phyloP scores from a whole-genome alignment of 805 yeast genomes.

The Kregervanrija pseudodelftensis region DNA sequence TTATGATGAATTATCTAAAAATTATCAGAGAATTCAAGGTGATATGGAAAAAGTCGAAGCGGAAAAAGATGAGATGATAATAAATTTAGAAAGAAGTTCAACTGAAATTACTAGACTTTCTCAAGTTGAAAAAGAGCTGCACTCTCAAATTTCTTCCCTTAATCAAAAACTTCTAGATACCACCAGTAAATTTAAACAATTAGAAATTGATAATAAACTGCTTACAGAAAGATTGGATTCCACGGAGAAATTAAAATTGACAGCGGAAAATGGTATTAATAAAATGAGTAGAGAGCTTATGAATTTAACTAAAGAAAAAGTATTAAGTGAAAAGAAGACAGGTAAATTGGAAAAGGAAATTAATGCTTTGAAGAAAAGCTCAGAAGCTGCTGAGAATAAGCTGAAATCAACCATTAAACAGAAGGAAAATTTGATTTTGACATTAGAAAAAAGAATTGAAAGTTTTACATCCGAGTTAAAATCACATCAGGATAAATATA shows the following conservation, averaged over 20 bases:
- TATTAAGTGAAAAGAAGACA: constrained; percentile 37
- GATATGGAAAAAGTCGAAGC: constrained; percentile 29
- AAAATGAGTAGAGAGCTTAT: constrained; percentile 84
- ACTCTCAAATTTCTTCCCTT: constrained; percentile 23
- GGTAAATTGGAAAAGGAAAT: constrained; percentile 37
- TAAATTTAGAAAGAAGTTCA: constrained; percentile 17
- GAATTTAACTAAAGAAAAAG: constrained; percentile 53
- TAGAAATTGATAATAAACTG: constrained; percentile 18
- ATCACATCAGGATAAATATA: constrained; percentile 18
- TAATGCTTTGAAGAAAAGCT: constrained; percentile 22
- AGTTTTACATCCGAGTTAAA: constrained; percentile 14
- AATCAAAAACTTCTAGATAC: constrained; percentile 17
- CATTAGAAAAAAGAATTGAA: constrained; percentile 15
- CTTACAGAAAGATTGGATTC: constrained; percentile 25
- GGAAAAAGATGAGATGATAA: constrained; percentile 20
- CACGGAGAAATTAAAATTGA: constrained; percentile 30
- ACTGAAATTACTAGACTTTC: constrained; percentile 20
- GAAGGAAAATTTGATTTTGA: constrained; percentile 16
- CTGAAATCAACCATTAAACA: constrained; percentile 18
- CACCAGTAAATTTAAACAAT: constrained; percentile 10
- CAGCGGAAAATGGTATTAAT: constrained; percentile 80
- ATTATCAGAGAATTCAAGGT: constrained; percentile 16
- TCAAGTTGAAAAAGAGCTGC: constrained; percentile 25
- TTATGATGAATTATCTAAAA: constrained; percentile 28
- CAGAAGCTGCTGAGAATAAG: constrained; percentile 28